Percentiles rank a stretch among this genome's conserved stretches.
These are phyloP conservation scores for Ampelocalamus luodianensis DNA, from an alignment of 176 grass and related monocot genomes.

Conservation along the genomic window DNA sequence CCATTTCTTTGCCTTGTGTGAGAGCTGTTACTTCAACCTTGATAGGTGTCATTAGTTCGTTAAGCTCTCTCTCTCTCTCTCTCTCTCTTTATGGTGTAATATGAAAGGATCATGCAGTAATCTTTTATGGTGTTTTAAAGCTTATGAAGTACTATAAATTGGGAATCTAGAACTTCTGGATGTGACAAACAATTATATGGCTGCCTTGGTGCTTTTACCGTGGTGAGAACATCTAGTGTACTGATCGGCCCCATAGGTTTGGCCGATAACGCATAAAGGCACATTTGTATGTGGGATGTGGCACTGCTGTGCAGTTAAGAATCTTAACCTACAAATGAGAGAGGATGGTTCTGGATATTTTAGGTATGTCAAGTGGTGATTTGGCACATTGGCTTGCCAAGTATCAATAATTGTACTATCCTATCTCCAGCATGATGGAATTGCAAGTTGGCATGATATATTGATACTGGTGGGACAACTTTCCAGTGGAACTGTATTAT, in stretches of 20 bases:
- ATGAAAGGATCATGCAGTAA: neutral
- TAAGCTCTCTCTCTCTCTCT: conserved; percentile 16
- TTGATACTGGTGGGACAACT: conserved; percentile 18
- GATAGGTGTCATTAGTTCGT: conserved; percentile 2
- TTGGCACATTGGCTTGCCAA: conserved; percentile 34
- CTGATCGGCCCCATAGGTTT: conserved; percentile 30
- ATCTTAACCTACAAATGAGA: conserved; percentile 28
- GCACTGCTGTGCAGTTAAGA: conserved; percentile 15
- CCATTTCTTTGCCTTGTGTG: neutral
- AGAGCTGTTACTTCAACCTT: conserved; percentile 7
- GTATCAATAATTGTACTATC: conserved; percentile 42
- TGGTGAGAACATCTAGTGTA: conserved; percentile 32
- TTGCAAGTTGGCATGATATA: conserved; percentile 35
- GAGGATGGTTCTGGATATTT: conserved; percentile 31
- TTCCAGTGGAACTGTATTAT: neutral
- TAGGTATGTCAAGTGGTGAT: conserved; percentile 39
- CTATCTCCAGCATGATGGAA: conserved; percentile 3
- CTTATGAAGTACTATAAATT: neutral
- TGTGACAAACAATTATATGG: neutral
- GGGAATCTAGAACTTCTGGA: conserved; percentile 39
- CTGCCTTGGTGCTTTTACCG: conserved; percentile 25
- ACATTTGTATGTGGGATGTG: conserved; percentile 24
- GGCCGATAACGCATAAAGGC: conserved; percentile 26
- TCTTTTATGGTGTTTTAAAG: neutral
- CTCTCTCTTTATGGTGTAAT: neutral